These are phyloP conservation scores for Thuja plicata DNA, from an alignment of 83 land plant species.

Conservation along the genomic window DNA sequence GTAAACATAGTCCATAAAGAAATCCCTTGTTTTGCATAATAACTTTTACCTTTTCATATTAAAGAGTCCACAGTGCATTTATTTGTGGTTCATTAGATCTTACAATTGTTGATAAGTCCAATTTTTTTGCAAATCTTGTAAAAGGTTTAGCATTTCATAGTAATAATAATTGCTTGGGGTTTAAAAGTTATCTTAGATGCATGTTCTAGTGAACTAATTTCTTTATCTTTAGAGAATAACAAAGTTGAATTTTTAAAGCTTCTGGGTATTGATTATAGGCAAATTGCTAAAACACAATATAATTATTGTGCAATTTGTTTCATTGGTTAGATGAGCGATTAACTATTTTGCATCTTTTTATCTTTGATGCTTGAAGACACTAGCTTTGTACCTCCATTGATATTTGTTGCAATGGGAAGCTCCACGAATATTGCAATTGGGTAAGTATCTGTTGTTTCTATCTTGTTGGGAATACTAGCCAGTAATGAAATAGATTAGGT, in stretches of 20 bases:
- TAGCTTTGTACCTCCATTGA: constrained; percentile 81
- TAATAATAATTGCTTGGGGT: background rate
- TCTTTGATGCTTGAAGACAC: constrained; percentile 43
- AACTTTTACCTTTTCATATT: no score
- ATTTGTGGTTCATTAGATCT: no score
- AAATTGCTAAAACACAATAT: background rate
- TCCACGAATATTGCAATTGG: constrained; percentile 89
- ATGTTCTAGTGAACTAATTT: background rate
- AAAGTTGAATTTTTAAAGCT: background rate
- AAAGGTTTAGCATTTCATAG: background rate
- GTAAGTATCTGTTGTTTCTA: constrained; percentile 84
- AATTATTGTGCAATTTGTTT: background rate
- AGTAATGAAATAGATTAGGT: constrained; percentile 37
- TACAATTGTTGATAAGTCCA: no score
- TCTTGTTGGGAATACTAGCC: constrained; percentile 56
- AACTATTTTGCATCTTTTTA: background rate
- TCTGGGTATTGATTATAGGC: background rate
- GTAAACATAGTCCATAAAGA: no score
- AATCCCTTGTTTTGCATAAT: no score
- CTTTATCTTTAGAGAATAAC: background rate
- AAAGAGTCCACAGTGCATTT: no score
- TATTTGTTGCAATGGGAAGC: constrained; percentile 83
- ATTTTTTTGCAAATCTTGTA: background rate
- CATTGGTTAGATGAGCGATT: background rate
- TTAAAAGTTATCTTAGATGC: background rate